phyloP scores from a whole-genome alignment of 306 rosid species.

The Heteromeles arbutifolia region DNA sequence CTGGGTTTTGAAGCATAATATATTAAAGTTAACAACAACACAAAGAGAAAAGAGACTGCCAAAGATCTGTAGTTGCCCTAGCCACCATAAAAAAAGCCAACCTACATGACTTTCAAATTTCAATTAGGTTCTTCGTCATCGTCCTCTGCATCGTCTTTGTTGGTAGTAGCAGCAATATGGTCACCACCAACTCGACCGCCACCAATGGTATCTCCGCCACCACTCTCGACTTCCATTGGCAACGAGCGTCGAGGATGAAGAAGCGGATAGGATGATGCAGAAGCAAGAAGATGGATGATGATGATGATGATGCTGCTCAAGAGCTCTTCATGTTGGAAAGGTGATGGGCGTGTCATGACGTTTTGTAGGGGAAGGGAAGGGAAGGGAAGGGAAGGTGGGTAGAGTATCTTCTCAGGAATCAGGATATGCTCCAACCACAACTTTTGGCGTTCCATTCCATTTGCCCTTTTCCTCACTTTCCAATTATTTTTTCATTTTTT shows the following conservation, averaged over 20 bases:
- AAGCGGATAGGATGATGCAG: background rate
- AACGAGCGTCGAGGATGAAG: background rate
- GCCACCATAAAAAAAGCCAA: background rate
- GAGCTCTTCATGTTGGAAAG: background rate
- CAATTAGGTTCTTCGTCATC: background rate
- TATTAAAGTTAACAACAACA: background rate
- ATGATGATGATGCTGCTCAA: background rate
- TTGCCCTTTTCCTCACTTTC: background rate
- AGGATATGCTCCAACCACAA: constrained; percentile 19
- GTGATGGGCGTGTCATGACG: constrained; percentile 3
- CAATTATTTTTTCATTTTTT: background rate
- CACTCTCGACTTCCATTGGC: background rate
- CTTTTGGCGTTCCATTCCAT: background rate
- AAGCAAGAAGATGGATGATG: background rate
- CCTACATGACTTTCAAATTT: background rate
- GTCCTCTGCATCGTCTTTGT: background rate
- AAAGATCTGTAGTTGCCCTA: constrained; percentile 34
- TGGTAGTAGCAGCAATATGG: background rate
- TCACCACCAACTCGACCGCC: background rate
- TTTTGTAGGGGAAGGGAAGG: constrained; percentile 20
- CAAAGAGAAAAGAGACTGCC: constrained; percentile 1
- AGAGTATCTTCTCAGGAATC: constrained; percentile 30
- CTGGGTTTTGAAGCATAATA: background rate
- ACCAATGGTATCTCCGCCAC: constrained; percentile 3
- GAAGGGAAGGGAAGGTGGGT: background rate